Conservation (phyloP, 495 filamentous ascomycete genomes). For the Xylaria acuta region DNA sequence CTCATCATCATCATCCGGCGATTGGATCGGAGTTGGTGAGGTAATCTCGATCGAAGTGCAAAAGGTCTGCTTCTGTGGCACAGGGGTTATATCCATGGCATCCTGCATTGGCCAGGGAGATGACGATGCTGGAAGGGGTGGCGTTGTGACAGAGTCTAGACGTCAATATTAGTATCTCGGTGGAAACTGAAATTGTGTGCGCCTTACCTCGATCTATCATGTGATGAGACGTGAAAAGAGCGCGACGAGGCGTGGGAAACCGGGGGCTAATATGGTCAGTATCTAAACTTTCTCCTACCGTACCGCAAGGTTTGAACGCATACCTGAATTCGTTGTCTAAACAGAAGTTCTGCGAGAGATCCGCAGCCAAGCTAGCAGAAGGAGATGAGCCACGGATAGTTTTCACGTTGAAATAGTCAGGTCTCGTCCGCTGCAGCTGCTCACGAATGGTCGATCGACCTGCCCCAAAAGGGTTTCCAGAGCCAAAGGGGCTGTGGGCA, state of each 20-base stretch:
- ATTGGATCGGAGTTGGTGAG: conserved; percentile 68
- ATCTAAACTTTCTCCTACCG: neutral
- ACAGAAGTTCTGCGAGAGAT: conserved; percentile 95
- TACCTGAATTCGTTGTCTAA: conserved; percentile 84
- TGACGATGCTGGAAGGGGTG: conserved; percentile 82
- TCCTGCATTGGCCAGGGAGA: conserved; percentile 73
- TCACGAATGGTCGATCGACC: conserved; percentile 61
- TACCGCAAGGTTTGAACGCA: conserved; percentile 34
- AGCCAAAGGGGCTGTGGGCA: conserved; percentile 61
- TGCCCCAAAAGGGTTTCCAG: conserved; percentile 62
- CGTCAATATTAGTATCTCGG: conserved; percentile 12
- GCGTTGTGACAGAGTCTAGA: conserved; percentile 78
- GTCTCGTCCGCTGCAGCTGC: conserved; percentile 55
- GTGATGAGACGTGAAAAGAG: conserved; percentile 85
- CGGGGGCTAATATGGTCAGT: conserved; percentile 69
- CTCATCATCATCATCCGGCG: conserved; percentile 50
- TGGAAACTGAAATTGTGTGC: conserved; percentile 22
- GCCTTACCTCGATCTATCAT: conserved; percentile 52
- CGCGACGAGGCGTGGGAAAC: conserved; percentile 87
- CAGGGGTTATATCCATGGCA: conserved; percentile 90
- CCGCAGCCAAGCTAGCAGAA: conserved; percentile 85
- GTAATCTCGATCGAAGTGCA: conserved; percentile 64
- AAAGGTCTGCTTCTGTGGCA: conserved; percentile 87
- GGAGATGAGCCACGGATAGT: conserved; percentile 85
- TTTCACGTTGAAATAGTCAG: conserved; percentile 81